Evolutionary conservation across 1,284 basidiomycete species (phyloP).

Genomic region (Termitomyces sp.): DNA sequence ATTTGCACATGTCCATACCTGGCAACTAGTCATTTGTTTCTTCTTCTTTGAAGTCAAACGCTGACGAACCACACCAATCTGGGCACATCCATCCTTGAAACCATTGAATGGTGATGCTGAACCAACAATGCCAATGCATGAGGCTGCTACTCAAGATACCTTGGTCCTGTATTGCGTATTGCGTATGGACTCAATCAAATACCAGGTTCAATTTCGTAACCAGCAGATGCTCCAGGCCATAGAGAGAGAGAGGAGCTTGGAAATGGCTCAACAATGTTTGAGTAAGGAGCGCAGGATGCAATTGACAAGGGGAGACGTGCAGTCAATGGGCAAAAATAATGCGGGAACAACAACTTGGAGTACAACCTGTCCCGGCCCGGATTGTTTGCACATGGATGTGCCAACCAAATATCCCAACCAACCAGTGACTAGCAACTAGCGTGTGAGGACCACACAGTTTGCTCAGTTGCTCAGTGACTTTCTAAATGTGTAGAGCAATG

Average conservation of each 20-base stretch:
- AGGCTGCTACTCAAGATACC: not conserved
- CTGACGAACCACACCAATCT: not conserved
- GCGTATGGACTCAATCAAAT: not conserved
- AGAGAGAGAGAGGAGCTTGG: constrained; percentile 16
- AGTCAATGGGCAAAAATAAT: no score
- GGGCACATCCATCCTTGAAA: not conserved
- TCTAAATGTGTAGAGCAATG: no score
- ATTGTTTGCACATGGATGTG: no score
- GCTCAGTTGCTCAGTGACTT: no score
- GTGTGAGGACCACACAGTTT: no score
- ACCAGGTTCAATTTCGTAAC: constrained; percentile 29
- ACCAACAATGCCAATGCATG: not conserved
- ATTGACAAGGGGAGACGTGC: not conserved
- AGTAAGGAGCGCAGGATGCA: not conserved
- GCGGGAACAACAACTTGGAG: no score
- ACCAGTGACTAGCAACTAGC: no score
- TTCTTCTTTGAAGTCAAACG: not conserved
- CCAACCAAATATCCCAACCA: no score
- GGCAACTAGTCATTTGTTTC: not conserved
- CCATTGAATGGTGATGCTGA: not conserved
- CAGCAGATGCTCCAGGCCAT: constrained; percentile 30
- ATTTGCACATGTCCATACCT: not conserved
- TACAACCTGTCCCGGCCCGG: no score
- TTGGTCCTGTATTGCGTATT: not conserved
- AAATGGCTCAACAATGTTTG: not conserved